These are phyloP conservation scores for Pisolithus microcarpus DNA, from an alignment of 768 basidiomycete genomes.

Conservation along the genomic window DNA sequence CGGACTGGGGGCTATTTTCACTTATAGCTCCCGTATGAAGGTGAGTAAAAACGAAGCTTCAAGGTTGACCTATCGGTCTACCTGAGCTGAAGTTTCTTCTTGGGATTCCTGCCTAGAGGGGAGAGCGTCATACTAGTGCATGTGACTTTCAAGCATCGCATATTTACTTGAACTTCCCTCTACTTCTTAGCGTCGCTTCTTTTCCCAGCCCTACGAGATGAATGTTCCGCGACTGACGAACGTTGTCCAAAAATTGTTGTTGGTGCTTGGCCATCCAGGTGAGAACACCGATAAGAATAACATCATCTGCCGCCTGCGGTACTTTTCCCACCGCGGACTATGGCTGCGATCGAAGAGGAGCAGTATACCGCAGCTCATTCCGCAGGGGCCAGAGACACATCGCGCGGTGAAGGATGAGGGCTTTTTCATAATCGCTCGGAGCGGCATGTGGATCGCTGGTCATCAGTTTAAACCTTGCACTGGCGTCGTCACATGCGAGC, in stretches of 20 bases:
- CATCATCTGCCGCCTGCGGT: not conserved
- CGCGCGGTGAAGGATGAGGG: not conserved
- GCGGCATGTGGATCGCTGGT: not conserved
- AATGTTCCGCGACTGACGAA: slow-evolving; percentile 2
- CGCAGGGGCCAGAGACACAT: not conserved
- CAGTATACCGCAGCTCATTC: not conserved
- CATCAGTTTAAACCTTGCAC: slow-evolving; percentile 2
- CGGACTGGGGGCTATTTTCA: not conserved
- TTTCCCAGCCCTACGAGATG: not conserved
- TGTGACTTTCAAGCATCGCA: not conserved
- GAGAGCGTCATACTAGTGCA: not conserved
- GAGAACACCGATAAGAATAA: slow-evolving; percentile 2
- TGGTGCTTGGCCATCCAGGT: slow-evolving; percentile 6
- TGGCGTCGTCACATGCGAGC: not conserved
- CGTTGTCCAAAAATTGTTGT: not conserved
- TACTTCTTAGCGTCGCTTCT: not conserved
- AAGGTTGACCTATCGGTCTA: no score
- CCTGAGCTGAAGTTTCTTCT: no score
- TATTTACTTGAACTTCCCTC: not conserved
- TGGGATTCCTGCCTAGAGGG: not conserved
- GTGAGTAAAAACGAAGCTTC: not conserved
- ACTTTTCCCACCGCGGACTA: not conserved
- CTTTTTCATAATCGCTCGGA: not conserved
- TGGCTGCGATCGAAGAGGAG: slow-evolving; percentile 1
- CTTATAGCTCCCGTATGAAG: not conserved